A percentile compares a stretch with the other conserved stretches of the same genome.
These are phyloP conservation scores for Anthracocystis walkeri DNA, from an alignment of 1,284 basidiomycete species.

Conservation along the genomic window DNA sequence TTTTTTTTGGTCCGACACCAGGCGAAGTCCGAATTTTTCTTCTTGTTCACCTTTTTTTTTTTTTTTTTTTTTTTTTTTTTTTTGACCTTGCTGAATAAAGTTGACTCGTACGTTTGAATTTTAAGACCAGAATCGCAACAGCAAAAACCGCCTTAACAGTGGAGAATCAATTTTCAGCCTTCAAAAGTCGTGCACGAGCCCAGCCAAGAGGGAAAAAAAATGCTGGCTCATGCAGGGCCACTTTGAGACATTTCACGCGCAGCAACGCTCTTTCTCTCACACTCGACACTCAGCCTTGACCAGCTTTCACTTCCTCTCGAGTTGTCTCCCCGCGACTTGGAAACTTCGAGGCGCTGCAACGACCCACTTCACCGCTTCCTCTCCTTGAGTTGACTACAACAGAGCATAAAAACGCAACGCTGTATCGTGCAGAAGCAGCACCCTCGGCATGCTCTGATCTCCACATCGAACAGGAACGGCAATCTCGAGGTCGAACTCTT, in stretches of 20 bases:
- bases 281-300: too few relatives aligned
- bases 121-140: neutral
- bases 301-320: too few relatives aligned
- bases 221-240: constrained; percentile 5
- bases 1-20: too few relatives aligned
- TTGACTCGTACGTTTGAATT: constrained; percentile 4
- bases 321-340: too few relatives aligned
- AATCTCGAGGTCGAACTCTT: neutral
- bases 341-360: too few relatives aligned
- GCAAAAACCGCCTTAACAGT: too few relatives aligned
- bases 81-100: neutral
- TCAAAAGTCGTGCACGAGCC: neutral
- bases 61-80: neutral
- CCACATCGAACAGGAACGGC: neutral
- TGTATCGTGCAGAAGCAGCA: neutral
- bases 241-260: constrained; percentile 2
- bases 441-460: constrained; percentile 7
- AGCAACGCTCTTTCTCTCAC: too few relatives aligned
- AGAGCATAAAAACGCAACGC: neutral
- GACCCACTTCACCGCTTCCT: too few relatives aligned
- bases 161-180: neutral
- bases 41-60: neutral
- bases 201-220: neutral
- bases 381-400: too few relatives aligned
- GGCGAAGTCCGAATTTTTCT: neutral